Evolutionary conservation across 2,329 filamentous ascomycete genomes (phyloP), one percentile per base, ranked within the genome.

Genomic region (Trichoderma endophyticum): DNA sequence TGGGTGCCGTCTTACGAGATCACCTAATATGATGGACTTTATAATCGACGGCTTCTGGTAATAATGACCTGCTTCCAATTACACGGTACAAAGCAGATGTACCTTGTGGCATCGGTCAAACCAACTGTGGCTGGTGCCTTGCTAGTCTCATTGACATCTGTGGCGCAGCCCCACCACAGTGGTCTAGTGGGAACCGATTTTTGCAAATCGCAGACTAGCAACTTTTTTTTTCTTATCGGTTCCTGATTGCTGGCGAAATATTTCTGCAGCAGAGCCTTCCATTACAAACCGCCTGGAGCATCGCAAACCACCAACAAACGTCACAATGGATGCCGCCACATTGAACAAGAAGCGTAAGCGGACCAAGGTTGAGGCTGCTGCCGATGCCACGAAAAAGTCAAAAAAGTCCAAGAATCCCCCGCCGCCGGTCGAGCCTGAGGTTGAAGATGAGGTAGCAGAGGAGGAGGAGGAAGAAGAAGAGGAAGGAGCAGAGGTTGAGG

Each of bases 261-360:
- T 73, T 73, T 71, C 71, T 63, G 61, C 71, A 57, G 28, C 65
- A 59, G 57, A 63, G 67, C 54, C 28, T 32, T 65, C 36, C 56
- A 54, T 71, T 65, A 72, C 24, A 70, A 54, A 8, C 18, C 18
- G 26, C 21, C 30, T 7, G 36, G 30, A 36, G 30, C 18, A 68
- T 34, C 34, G 43, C 26, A 48, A 34, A 8, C 4, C 51, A 64
- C 7, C 43, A 36, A 56, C 73, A 80, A 69, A 69, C 14, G 21
- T 70, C 67, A 26, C 54, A 24, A 83, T 83, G 81, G 78, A 80
- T 75, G 76, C 78, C 72, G 75, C 78, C 54, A 76, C 77, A 60
- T 75, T 79, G 61, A 82, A 76, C 77, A 86, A 85, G 75, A 86
- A 86, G 80, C 82, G 85, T 73, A 84, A 82, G 75, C 80, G 81